Evolutionary conservation across 164 flowering plant genomes (phyloP).

Genomic region (Magnolia officinalis): DNA sequence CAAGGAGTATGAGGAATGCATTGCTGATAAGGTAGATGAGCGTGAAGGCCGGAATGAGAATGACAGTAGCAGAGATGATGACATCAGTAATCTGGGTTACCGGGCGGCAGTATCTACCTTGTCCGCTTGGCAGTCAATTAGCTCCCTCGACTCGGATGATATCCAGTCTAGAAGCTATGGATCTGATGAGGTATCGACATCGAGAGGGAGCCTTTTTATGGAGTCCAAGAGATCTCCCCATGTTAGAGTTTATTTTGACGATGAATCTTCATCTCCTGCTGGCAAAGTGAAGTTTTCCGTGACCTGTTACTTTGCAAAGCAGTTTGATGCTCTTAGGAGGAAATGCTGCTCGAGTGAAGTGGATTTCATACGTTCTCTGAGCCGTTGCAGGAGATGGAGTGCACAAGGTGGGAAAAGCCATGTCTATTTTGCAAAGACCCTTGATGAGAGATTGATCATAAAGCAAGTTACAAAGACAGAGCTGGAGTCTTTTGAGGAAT

Average conservation of each 20-base stretch:
- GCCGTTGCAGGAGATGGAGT: constrained; percentile 75
- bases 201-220: constrained; percentile 32
- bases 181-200: constrained; percentile 54
- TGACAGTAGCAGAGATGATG: constrained; percentile 29
- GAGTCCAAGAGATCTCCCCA: constrained; percentile 68
- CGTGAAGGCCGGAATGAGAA: constrained; percentile 29
- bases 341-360: constrained; percentile 71
- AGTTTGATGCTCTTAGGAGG: constrained; percentile 65
- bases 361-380: constrained; percentile 65
- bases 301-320: constrained; percentile 70
- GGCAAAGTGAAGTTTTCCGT: constrained; percentile 69
- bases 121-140: constrained; percentile 60
- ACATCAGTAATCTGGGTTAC: constrained; percentile 8
- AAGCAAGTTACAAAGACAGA: constrained; percentile 81
- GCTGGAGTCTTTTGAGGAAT: constrained; percentile 80
- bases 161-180: constrained; percentile 50
- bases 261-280: constrained; percentile 44
- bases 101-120: constrained; percentile 28
- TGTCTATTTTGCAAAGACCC: constrained; percentile 77
- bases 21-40: constrained; percentile 42
- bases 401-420: constrained; percentile 91
- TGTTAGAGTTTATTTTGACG: constrained; percentile 55
- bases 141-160: constrained; percentile 59
- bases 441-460: constrained; percentile 77
- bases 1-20: constrained; percentile 64